Base-by-base conservation (phyloP, 352 stramenopile genomes). In the Phytophthora chlamydospora region DNA sequence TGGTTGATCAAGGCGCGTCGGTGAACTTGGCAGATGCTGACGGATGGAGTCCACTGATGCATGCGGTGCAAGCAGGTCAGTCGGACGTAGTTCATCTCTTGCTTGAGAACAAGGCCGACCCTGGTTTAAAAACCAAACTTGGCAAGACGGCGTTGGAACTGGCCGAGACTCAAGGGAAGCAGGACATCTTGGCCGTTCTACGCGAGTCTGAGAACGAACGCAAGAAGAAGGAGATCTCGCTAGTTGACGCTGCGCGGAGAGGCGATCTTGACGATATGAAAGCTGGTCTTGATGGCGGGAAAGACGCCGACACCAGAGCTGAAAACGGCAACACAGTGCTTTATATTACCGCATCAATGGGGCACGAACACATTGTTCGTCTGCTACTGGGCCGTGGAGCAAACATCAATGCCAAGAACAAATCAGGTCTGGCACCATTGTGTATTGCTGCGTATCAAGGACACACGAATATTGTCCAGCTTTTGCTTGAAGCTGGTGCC, bases 401-500 rank as follows among this genome's bases (percentile, higher is more conserved):
- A 11, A 21, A 47, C 16, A 17, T 17, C 6, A 34, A 47, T 13
- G 41, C 11, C 32, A 9, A 10, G 2, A 47, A 29, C 41, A 32
- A 47, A n/a, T 4, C 12, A 47, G 41, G 21, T 4, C 41, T 19
- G 17, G 6, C 41, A 19, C 17, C 21, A 12, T 33, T 34, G 16
- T 47, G 0, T 13, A 6, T 47, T 17, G 41, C 41, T 17, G 21
- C 21, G 32, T 6, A 10, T 17, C 6, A 9, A 12, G 21, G 21
- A 2, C 29, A 21, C n/a, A 17, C 32, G 4, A 21, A 4, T 17
- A 33, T 19, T 34, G 41, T 33, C 10, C 21, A 21, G 8, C n/a
- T 47, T 47, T 47, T 47, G 14, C 21, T 47, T 11, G 41, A 47
- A 47, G 41, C 41, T 33, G 41, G 21, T 33, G 41, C 41, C 17